Conservation (phyloP, 2,329 filamentous ascomycete genomes). For the Ophiostoma piceae region DNA sequence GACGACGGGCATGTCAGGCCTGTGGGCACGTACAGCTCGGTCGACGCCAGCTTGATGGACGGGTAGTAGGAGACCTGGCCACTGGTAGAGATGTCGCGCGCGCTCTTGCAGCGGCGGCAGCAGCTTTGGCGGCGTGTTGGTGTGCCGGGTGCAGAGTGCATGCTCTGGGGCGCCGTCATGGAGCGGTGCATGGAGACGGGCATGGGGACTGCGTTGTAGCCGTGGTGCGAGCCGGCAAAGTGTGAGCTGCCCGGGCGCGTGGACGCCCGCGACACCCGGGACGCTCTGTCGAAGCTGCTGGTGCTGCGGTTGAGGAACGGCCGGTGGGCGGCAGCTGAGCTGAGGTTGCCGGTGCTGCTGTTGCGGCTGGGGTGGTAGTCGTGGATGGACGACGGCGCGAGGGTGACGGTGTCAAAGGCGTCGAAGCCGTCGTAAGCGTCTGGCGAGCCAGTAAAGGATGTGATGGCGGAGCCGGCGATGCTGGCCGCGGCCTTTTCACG, state of each 20-base stretch:
- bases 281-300: conserved; percentile 19
- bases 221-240: not conserved
- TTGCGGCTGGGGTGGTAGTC: conserved; percentile 19
- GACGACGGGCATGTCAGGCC: conserved; percentile 24
- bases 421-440: conserved; percentile 20
- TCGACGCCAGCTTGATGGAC: conserved; percentile 23
- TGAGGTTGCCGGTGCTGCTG: conserved; percentile 3
- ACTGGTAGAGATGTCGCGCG: conserved; percentile 11
- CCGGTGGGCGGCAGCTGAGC: not conserved
- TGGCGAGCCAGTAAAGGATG: not conserved
- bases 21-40: conserved; percentile 24
- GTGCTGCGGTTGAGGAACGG: conserved; percentile 17
- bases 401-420: conserved; percentile 19
- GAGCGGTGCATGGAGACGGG: conserved; percentile 10
- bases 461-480: conserved; percentile 25
- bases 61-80: conserved; percentile 22
- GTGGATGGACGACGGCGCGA: conserved; percentile 21
- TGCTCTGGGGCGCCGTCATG: conserved; percentile 16
- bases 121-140: not conserved
- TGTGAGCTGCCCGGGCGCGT: not conserved
- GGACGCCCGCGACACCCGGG: no score
- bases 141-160: not conserved
- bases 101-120: conserved; percentile 19
- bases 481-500: conserved; percentile 28
- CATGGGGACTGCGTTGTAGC: not conserved